Evolutionary conservation across 306 rosid species (phyloP).

Genomic region (Betula pendula): DNA sequence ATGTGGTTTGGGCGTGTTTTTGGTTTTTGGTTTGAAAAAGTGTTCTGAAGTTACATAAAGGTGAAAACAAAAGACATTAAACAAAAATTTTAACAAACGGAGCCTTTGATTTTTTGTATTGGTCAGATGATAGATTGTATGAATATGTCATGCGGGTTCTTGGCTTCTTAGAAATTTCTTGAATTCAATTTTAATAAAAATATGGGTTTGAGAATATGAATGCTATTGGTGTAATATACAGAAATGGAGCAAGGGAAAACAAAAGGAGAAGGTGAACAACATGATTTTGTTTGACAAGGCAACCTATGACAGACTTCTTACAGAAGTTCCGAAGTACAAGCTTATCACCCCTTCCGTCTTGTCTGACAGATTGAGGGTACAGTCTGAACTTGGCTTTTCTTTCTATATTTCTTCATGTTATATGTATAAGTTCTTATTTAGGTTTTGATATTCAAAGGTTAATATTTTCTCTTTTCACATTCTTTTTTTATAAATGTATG

Average conservation of each 20-base stretch:
- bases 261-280: constrained; percentile 55
- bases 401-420: neutral
- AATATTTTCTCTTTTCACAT: too few relatives aligned
- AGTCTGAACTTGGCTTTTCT: neutral
- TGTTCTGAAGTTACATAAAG: too few relatives aligned
- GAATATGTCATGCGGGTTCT: too few relatives aligned
- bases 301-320: constrained; percentile 43
- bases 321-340: constrained; percentile 47
- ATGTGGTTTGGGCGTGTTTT: too few relatives aligned
- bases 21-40: too few relatives aligned
- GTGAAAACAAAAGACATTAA: too few relatives aligned
- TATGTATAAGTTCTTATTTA: neutral
- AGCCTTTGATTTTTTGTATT: neutral
- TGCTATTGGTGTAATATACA: neutral
- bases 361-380: constrained; percentile 50
- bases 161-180: too few relatives aligned
- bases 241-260: constrained; percentile 63
- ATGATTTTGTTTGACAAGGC: constrained; percentile 48
- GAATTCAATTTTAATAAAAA: too few relatives aligned
- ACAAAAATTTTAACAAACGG: too few relatives aligned
- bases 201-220: too few relatives aligned
- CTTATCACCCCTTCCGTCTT: constrained; percentile 47
- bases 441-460: too few relatives aligned
- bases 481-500: too few relatives aligned
- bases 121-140: neutral